Percentiles rank a stretch among this genome's conserved stretches.
Evolutionary conservation across 768 basidiomycete species (phyloP).

Genomic region (Suillus tomentosus): DNA sequence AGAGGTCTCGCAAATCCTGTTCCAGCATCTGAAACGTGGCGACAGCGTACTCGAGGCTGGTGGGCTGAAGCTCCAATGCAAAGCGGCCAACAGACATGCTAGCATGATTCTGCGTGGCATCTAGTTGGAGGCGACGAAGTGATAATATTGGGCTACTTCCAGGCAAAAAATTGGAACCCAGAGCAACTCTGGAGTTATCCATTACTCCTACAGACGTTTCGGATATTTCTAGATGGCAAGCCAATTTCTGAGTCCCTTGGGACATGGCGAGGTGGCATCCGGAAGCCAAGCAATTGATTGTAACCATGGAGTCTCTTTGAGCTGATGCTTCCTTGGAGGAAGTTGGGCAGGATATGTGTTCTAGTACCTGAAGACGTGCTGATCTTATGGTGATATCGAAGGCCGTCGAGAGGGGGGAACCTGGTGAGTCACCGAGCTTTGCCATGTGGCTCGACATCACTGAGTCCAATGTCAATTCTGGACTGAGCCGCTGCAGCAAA

Average conservation of each 20-base stretch:
- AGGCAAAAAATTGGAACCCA: neutral
- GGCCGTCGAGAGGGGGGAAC: slow-evolving; percentile 23
- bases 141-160: neutral
- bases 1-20: slow-evolving; percentile 18
- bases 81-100: slow-evolving; percentile 26
- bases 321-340: slow-evolving; percentile 1
- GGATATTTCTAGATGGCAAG: neutral
- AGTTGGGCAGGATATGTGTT: slow-evolving; percentile 37
- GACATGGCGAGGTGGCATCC: neutral
- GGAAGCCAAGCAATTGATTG: slow-evolving; percentile 3
- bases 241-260: neutral
- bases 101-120: slow-evolving; percentile 2
- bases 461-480: slow-evolving; percentile 41
- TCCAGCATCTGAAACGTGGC: slow-evolving; percentile 19
- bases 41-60: slow-evolving; percentile 32
- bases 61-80: slow-evolving; percentile 29
- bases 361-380: slow-evolving; percentile 45
- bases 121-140: slow-evolving; percentile 4
- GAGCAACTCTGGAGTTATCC: slow-evolving; percentile 1
- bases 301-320: slow-evolving; percentile 3
- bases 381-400: slow-evolving; percentile 47
- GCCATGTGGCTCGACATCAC: slow-evolving; percentile 45
- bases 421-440: slow-evolving; percentile 30
- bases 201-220: neutral
- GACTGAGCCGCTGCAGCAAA: slow-evolving; percentile 34